phyloP scores from a whole-genome alignment of 208 protist species.

The Trypanosoma vivax region DNA sequence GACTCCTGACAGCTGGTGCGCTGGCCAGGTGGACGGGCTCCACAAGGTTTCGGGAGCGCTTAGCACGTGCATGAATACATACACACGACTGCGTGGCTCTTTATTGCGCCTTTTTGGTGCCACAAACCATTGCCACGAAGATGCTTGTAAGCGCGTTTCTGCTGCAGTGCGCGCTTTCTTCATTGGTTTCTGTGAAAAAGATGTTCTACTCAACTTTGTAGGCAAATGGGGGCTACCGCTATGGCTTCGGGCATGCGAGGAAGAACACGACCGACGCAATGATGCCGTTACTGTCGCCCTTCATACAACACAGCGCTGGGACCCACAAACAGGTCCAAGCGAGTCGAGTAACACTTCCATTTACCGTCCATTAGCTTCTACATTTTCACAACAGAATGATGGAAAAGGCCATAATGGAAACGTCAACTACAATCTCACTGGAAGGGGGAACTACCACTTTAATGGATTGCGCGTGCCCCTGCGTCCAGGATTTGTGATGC shows the following conservation, averaged over 20 bases:
- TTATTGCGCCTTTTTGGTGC: constrained; percentile 43
- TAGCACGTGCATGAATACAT: constrained; percentile 40
- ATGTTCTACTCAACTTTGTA: constrained; percentile 27
- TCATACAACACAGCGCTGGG: too few species aligned
- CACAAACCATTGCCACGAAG: constrained; percentile 36
- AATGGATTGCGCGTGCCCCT: neutral
- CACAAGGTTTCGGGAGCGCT: constrained; percentile 38
- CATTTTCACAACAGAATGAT: neutral
- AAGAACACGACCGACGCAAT: constrained; percentile 8
- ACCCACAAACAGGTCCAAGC: too few species aligned
- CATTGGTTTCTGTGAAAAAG: constrained; percentile 21
- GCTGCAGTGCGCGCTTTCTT: constrained; percentile 23
- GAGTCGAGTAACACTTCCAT: too few species aligned
- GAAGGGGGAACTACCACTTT: neutral
- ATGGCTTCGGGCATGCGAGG: constrained; percentile 55
- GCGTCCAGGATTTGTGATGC: constrained; percentile 7
- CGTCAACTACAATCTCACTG: neutral
- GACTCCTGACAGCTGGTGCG: neutral
- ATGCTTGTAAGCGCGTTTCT: constrained; percentile 27
- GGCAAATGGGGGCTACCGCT: constrained; percentile 51
- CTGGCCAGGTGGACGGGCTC: neutral
- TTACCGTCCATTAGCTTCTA: too few species aligned
- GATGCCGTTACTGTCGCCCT: neutral
- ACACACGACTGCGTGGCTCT: constrained; percentile 35
- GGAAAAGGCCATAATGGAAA: neutral